Evolutionary conservation across 2,329 filamentous ascomycete species (phyloP).

Genomic region (Amauroascus niger): DNA sequence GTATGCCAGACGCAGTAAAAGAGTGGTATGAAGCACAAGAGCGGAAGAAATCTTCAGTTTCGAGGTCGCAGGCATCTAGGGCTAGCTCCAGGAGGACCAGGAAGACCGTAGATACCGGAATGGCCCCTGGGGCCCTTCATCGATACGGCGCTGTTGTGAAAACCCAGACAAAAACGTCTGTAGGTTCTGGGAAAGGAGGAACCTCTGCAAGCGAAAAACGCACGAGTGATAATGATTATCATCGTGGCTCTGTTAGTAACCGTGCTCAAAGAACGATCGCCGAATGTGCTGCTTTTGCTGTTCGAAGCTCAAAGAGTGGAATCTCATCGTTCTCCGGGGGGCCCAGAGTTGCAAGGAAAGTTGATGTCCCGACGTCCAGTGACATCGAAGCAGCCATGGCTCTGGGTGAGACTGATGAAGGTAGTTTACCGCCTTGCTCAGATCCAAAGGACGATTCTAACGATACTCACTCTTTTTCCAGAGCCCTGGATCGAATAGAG

Average conservation of each 20-base stretch:
- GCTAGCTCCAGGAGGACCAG: constrained; percentile 29
- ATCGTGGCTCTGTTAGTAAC: neutral
- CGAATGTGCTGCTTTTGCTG: constrained; percentile 5
- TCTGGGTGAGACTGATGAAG: constrained; percentile 11
- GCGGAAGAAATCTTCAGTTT: constrained; percentile 25
- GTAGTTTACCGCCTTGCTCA: constrained; percentile 8
- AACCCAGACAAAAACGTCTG: neutral
- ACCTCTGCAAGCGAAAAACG: constrained; percentile 19
- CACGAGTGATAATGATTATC: constrained; percentile 13
- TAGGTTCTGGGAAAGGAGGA: neutral
- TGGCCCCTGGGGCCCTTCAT: constrained; percentile 35
- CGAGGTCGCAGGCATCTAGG: constrained; percentile 23
- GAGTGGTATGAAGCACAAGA: constrained; percentile 49
- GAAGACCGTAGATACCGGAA: constrained; percentile 29
- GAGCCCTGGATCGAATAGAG: constrained; percentile 9
- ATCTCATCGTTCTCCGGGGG: neutral
- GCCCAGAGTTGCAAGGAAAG: neutral
- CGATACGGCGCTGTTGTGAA: constrained; percentile 34
- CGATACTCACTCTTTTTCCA: neutral
- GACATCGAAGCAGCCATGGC: constrained; percentile 13
- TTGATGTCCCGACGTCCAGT: neutral
- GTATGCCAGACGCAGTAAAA: constrained; percentile 55
- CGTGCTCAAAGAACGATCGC: constrained; percentile 5
- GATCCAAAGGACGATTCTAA: constrained; percentile 3
- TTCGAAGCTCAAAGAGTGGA: constrained; percentile 2